Evolutionary conservation across 441 rosid genomes (phyloP).

Genomic region (Erysimum pusillum): DNA sequence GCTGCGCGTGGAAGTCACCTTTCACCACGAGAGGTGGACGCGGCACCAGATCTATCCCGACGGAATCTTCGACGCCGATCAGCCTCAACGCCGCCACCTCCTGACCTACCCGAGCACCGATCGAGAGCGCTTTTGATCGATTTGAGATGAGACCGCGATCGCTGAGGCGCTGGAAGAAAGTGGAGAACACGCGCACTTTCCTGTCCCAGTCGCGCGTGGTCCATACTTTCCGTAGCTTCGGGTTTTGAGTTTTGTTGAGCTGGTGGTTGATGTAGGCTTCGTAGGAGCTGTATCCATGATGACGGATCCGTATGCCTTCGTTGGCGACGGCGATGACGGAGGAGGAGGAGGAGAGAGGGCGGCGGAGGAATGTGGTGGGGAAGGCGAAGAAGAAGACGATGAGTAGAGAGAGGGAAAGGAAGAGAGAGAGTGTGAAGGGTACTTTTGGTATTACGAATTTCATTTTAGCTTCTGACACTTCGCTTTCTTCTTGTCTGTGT

Average conservation of each 20-base stretch:
- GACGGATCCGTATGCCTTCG: slow-evolving; percentile 66
- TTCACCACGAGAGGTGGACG: slow-evolving; percentile 74
- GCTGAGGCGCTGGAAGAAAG: slow-evolving; percentile 60
- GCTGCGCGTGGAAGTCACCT: slow-evolving; percentile 92
- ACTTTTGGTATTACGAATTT: slow-evolving; percentile 45
- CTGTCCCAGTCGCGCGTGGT: slow-evolving; percentile 92
- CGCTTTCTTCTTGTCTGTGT: slow-evolving; percentile 4
- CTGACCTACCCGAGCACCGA: slow-evolving; percentile 91
- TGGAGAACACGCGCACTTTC: slow-evolving; percentile 72
- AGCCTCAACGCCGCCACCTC: slow-evolving; percentile 81
- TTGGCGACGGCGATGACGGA: slow-evolving; percentile 1
- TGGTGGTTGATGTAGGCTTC: slow-evolving; percentile 85
- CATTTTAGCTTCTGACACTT: slow-evolving; percentile 45
- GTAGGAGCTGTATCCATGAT: slow-evolving; percentile 77
- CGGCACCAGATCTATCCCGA: slow-evolving; percentile 90
- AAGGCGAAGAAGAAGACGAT: slow-evolving; percentile 43
- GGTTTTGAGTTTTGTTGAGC: slow-evolving; percentile 91
- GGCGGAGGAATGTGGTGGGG: slow-evolving; percentile 37
- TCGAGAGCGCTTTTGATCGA: slow-evolving; percentile 70
- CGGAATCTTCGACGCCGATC: slow-evolving; percentile 70
- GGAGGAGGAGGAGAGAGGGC: slow-evolving; percentile 11
- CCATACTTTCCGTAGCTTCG: slow-evolving; percentile 78
- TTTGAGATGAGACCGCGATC: slow-evolving; percentile 54
- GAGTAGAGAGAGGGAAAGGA: slow-evolving; percentile 51
- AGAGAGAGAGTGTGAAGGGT: slow-evolving; percentile 53